These are phyloP conservation scores for Cadophora luteo-olivacea DNA, from an alignment of 2,329 filamentous ascomycete genomes.

Conservation along the genomic window DNA sequence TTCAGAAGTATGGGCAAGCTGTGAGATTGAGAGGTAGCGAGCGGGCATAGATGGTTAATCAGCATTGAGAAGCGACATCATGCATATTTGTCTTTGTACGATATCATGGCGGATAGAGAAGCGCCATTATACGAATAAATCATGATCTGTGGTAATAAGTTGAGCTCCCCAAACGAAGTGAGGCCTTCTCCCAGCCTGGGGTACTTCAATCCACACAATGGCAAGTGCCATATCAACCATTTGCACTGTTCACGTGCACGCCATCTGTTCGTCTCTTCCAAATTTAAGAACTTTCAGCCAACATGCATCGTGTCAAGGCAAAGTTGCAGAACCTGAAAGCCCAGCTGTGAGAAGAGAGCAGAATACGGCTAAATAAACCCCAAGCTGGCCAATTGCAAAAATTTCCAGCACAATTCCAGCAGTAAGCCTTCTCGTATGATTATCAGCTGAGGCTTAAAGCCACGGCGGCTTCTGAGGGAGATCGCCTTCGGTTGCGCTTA, in stretches of 20 bases:
- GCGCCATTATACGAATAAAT: slow-evolving; percentile 26
- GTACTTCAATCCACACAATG: slow-evolving; percentile 1
- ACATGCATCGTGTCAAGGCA: no score
- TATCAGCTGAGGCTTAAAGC: slow-evolving; percentile 2
- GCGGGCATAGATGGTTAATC: slow-evolving; percentile 65
- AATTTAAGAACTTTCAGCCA: no score
- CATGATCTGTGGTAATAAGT: slow-evolving; percentile 8
- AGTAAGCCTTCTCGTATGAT: no score
- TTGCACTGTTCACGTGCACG: no score
- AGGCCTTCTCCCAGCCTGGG: background rate
- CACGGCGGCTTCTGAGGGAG: slow-evolving; percentile 3
- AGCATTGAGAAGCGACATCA: slow-evolving; percentile 16
- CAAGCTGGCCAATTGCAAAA: no score
- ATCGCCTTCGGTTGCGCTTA: slow-evolving; percentile 12
- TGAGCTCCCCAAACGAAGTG: background rate
- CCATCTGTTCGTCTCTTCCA: no score
- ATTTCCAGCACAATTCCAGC: no score
- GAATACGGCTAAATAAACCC: no score
- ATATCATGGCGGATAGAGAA: slow-evolving; percentile 37
- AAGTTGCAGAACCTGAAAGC: no score
- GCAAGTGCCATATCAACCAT: slow-evolving; percentile 4
- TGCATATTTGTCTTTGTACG: slow-evolving; percentile 35
- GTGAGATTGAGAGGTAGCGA: slow-evolving; percentile 94
- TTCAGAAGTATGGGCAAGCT: slow-evolving; percentile 98
- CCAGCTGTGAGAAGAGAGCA: no score